Evolutionary conservation across 1,284 basidiomycete genomes (phyloP).

Genomic region (Retiboletus flavoniger): DNA sequence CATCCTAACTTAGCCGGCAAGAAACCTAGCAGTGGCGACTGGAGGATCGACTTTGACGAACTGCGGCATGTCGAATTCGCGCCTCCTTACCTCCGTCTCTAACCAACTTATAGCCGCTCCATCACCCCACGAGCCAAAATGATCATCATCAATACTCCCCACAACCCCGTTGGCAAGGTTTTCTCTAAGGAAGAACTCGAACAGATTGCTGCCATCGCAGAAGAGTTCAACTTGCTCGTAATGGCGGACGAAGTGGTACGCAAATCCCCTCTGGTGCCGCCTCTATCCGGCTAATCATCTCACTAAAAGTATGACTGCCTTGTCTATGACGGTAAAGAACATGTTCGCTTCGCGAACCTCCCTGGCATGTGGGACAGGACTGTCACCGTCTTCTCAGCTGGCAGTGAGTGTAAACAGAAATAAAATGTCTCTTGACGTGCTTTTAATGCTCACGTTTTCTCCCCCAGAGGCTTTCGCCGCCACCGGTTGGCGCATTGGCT

Average conservation of each 20-base stretch:
- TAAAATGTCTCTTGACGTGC: background rate
- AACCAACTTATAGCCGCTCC: constrained; percentile 52
- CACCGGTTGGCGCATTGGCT: constrained; percentile 98
- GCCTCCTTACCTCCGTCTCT: background rate
- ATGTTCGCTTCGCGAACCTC: constrained; percentile 87
- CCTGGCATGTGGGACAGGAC: constrained; percentile 99
- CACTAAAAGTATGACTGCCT: constrained; percentile 84
- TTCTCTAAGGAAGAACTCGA: constrained; percentile 84
- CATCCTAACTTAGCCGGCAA: constrained; percentile 71
- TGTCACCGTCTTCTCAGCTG: constrained; percentile 78
- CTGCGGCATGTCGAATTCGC: constrained; percentile 53
- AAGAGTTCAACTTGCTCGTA: constrained; percentile 91
- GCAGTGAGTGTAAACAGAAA: constrained; percentile 50
- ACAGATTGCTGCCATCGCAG: constrained; percentile 80
- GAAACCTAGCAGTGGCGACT: constrained; percentile 71
- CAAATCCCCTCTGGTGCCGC: constrained; percentile 30
- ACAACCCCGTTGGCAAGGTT: constrained; percentile 96
- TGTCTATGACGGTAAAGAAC: constrained; percentile 84
- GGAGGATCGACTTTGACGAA: constrained; percentile 85
- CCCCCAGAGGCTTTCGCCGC: constrained; percentile 88
- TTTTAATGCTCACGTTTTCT: background rate
- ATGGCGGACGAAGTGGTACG: constrained; percentile 95
- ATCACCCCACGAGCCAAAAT: constrained; percentile 88
- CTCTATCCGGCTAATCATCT: constrained; percentile 1
- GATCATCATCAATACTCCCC: constrained; percentile 93